Percentiles rank a stretch among this genome's conserved stretches.
Evolutionary conservation across 1,139 yeast genomes (phyloP).

Genomic region (Taphrina populina): DNA sequence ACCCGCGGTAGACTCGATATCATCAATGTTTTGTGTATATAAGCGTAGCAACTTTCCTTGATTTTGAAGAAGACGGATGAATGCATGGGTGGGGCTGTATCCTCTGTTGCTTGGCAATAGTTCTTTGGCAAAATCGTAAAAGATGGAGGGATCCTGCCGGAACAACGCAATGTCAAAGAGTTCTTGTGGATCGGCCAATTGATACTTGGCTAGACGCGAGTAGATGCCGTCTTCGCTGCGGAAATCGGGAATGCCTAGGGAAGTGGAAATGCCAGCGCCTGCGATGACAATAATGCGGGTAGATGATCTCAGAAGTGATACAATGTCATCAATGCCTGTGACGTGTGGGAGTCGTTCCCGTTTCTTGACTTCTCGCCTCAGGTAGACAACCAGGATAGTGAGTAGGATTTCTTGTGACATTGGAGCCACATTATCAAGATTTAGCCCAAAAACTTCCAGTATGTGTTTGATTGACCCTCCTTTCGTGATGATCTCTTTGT

Average conservation of each 20-base stretch:
- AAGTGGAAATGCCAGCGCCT: conserved; percentile 95
- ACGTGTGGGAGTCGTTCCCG: conserved; percentile 44
- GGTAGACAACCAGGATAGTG: conserved; percentile 20
- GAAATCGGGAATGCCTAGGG: conserved; percentile 92
- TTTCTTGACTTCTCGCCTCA: conserved; percentile 16
- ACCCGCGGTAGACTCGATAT: conserved; percentile 83
- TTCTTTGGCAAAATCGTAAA: conserved; percentile 84
- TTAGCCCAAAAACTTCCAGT: conserved; percentile 10
- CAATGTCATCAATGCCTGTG: conserved; percentile 61
- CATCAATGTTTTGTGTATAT: conserved; percentile 94
- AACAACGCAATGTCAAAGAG: conserved; percentile 80
- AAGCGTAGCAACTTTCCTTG: conserved; percentile 78
- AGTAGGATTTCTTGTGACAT: too few relatives aligned
- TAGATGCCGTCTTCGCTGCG: conserved; percentile 88
- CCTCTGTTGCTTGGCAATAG: conserved; percentile 61
- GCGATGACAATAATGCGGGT: conserved; percentile 73
- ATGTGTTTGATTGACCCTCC: conserved; percentile 2
- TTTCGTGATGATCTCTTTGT: neutral
- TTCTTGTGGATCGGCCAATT: conserved; percentile 88
- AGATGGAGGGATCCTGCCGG: conserved; percentile 70
- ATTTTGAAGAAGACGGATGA: conserved; percentile 70
- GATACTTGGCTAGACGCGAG: conserved; percentile 63
- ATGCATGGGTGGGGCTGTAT: conserved; percentile 82
- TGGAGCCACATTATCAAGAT: too few relatives aligned
- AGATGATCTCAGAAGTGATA: conserved; percentile 56